Base-by-base conservation (phyloP, 768 basidiomycete species). In the Collybia nuda region DNA sequence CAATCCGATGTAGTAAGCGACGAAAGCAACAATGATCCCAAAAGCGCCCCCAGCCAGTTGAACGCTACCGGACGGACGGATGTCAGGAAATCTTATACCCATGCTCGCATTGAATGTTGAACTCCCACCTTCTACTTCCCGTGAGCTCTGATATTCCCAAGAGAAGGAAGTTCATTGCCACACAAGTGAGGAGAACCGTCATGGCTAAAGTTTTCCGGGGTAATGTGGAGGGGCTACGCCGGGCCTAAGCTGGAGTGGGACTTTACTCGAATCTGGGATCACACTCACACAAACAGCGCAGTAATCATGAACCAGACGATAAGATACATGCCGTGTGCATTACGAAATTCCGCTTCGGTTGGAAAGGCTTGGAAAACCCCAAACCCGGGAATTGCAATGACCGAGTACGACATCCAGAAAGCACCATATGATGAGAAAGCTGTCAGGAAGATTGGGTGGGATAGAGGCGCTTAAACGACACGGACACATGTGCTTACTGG, bases 321-420 rank as follows among this genome's bases (percentile, higher is more conserved):
- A 39, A 90, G 75, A 60, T 81, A 90, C 49, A 90, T 77, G 0
- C 85, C 87, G 12, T 90, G 44, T 0, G 88, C 89, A 42, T 78
- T 76, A 5, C 57, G 42, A 17, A 86, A 64, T 61, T 84, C 76
- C 18, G 52, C 51, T 11, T 60, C 55, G 45, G 64, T 61, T 0
- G 57, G 43, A 54, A 85, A 90, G 1, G 88, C 80, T 0, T 67
- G 60, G 3, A 62, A 38, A 37, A 90, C 70, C 3, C 87, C 86
- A 1, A 77, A 76, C n/a, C 73, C 70, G 0, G 89, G 90, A 40
- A 88, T 79, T 62, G 83, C 73, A 50, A 90, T 81, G 0, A 79
- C 73, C 5, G 80, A 86, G 47, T 81, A 90, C 2, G 88, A 88
- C 74, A 90, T 72, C 89, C 89, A 91, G 72, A 91, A 91, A 0